Evolutionary conservation across 768 basidiomycete genomes (phyloP).

Genomic region (Coprinopsis marcescibilis): DNA sequence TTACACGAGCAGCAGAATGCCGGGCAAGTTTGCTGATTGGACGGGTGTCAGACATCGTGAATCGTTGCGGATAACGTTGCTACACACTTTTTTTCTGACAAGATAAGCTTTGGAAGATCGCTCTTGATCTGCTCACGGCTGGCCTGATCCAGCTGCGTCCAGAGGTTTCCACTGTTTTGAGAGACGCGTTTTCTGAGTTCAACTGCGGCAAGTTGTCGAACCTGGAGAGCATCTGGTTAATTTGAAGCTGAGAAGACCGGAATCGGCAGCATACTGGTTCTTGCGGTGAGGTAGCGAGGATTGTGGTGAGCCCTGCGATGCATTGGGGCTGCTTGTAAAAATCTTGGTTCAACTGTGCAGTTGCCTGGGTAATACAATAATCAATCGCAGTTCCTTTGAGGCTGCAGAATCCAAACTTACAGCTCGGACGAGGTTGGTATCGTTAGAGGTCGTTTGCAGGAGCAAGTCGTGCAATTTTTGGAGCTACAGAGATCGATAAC

Average conservation of each 20-base stretch:
- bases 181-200: constrained; percentile 91
- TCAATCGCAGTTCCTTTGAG: constrained; percentile 6
- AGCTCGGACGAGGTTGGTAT: constrained; percentile 84
- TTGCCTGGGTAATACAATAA: constrained; percentile 53
- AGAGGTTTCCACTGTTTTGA: constrained; percentile 74
- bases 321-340: constrained; percentile 90
- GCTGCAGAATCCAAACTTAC: constrained; percentile 48
- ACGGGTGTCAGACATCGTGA: constrained; percentile 13
- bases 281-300: constrained; percentile 82
- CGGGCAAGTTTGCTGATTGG: constrained; percentile 75
- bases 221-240: constrained; percentile 39
- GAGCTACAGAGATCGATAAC: constrained; percentile 40
- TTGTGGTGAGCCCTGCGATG: constrained; percentile 85
- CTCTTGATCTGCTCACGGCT: constrained; percentile 81
- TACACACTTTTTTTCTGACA: constrained; percentile 72
- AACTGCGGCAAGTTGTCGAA: constrained; percentile 94
- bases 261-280: constrained; percentile 67
- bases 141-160: constrained; percentile 63
- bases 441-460: constrained; percentile 78
- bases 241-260: constrained; percentile 9
- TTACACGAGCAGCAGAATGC: constrained; percentile 86
- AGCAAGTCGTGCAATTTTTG: constrained; percentile 83
- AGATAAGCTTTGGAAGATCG: constrained; percentile 71
- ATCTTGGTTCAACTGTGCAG: constrained; percentile 82
- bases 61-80: constrained; percentile 5